Evolutionary conservation across 2,329 filamentous ascomycete genomes (phyloP).

Genomic region (Sporothrix brasiliensis): DNA sequence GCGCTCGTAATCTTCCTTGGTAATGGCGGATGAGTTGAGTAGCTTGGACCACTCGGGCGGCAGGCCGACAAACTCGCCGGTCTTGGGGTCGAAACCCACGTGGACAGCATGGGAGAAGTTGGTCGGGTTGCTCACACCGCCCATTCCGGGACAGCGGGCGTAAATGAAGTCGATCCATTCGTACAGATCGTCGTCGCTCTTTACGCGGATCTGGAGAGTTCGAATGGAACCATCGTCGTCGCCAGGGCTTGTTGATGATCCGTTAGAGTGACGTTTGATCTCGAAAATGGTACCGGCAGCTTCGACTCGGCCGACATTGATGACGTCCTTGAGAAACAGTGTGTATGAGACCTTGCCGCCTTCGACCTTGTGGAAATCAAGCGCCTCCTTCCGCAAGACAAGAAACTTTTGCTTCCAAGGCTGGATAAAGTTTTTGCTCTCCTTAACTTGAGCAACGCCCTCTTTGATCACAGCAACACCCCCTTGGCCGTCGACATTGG

Average conservation of each 20-base stretch:
- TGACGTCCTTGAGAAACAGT: constrained; percentile 82
- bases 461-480: constrained; percentile 77
- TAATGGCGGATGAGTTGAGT: constrained; percentile 93
- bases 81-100: constrained; percentile 94
- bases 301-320: constrained; percentile 88
- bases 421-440: constrained; percentile 82
- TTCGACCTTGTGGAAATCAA: constrained; percentile 93
- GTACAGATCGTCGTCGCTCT: constrained; percentile 94
- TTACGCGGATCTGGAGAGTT: constrained; percentile 88
- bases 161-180: constrained; percentile 99
- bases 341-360: constrained; percentile 85
- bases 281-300: constrained; percentile 91
- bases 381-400: constrained; percentile 85
- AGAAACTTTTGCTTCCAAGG: constrained; percentile 90
- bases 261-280: constrained; percentile 75
- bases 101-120: constrained; percentile 98
- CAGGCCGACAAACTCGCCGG: constrained; percentile 90
- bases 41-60: constrained; percentile 97
- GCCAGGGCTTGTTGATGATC: constrained; percentile 69
- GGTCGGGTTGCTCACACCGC: constrained; percentile 95
- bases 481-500: constrained; percentile 64
- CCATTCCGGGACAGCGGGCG: constrained; percentile 94
- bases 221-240: constrained; percentile 80
- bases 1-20: constrained; percentile 97
- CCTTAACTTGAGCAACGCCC: constrained; percentile 83